Base-by-base conservation (phyloP, 257 asterid species). In the Mitragyna speciosa region DNA sequence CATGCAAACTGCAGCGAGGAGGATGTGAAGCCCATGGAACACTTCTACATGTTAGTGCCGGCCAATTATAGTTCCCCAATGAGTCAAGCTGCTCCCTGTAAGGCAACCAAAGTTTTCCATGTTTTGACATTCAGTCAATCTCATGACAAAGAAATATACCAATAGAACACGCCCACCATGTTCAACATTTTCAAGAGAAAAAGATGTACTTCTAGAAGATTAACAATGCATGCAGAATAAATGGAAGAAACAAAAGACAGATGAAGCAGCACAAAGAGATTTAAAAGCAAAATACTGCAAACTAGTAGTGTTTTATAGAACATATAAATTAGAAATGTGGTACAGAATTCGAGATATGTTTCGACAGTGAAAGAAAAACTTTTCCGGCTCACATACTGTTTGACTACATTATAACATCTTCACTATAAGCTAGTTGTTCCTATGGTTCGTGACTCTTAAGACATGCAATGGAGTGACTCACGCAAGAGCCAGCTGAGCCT, bases 401-500 rank as follows among this genome's bases (percentile, higher is more conserved):
- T 48, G 28, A 70, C 67, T 59, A 75, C 67, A 76, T 75, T 74
- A 19, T 22, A 45, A 41, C 26, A 73, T 47, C 51, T 76, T 75
- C 72, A 70, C 61, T 79, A 70, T 41, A 30, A 66, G 79, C 76
- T 80, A 72, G 76, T 79, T 31, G 76, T 79, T 80, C 80, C 72
- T 72, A 83, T 54, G 80, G 78, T 81, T 76, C 82, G 76, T 63
- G 77, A 88, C 87, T 70, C 88, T 73, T n/a, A n/a, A 84, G 78
- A 82, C 85, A 84, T 82, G 89, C 86, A 88, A 84, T 85, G 86
- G 86, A 89, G 86, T 85, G 89, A 92, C 98, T 94, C 97, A 96
- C 94, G 81, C 91, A 87, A 94, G 97, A 87, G 95, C 96, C 89
- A 96, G 90, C 85, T 88, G 98, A 80, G 95, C 94, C 89, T 96